These are phyloP conservation scores for Penicillium oxalicum DNA, from an alignment of 2,329 filamentous ascomycete genomes.

Conservation along the genomic window DNA sequence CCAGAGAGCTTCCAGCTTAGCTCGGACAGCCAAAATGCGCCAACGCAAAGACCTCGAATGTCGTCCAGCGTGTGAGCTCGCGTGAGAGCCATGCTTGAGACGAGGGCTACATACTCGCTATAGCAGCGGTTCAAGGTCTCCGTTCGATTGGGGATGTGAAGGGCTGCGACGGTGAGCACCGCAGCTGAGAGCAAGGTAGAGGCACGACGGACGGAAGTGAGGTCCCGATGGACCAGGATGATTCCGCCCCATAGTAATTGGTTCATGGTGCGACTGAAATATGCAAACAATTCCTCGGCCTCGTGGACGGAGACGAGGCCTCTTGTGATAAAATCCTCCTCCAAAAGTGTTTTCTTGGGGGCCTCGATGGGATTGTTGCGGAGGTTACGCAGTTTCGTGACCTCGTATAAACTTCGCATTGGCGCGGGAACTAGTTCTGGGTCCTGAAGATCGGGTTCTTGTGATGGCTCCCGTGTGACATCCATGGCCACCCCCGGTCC, in stretches of 20 bases:
- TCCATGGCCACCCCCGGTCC: slow-evolving; percentile 32
- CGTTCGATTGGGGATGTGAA: slow-evolving; percentile 53
- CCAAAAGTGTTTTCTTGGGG: slow-evolving; percentile 34
- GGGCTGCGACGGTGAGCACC: slow-evolving; percentile 52
- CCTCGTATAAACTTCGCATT: slow-evolving; percentile 51
- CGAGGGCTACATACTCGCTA: slow-evolving; percentile 52
- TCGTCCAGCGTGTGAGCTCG: slow-evolving; percentile 54
- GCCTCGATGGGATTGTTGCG: slow-evolving; percentile 34
- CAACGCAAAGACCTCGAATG: slow-evolving; percentile 55
- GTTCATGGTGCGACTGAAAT: slow-evolving; percentile 49
- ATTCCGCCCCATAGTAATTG: slow-evolving; percentile 49
- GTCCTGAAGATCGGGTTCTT: slow-evolving; percentile 38
- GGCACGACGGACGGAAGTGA: slow-evolving; percentile 49
- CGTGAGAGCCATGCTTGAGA: slow-evolving; percentile 54
- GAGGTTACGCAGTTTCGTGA: slow-evolving; percentile 45
- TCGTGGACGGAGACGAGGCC: slow-evolving; percentile 44
- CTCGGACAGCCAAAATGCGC: slow-evolving; percentile 58
- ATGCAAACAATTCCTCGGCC: slow-evolving; percentile 47
- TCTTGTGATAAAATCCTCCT: slow-evolving; percentile 48
- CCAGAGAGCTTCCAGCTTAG: slow-evolving; percentile 59
- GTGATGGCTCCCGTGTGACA: slow-evolving; percentile 44
- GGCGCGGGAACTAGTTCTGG: slow-evolving; percentile 44
- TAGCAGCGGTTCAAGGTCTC: slow-evolving; percentile 51
- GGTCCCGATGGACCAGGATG: slow-evolving; percentile 45
- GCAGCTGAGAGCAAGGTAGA: slow-evolving; percentile 52